Base-by-base conservation (phyloP, 768 basidiomycete genomes). In the Dioszegia hungarica region DNA sequence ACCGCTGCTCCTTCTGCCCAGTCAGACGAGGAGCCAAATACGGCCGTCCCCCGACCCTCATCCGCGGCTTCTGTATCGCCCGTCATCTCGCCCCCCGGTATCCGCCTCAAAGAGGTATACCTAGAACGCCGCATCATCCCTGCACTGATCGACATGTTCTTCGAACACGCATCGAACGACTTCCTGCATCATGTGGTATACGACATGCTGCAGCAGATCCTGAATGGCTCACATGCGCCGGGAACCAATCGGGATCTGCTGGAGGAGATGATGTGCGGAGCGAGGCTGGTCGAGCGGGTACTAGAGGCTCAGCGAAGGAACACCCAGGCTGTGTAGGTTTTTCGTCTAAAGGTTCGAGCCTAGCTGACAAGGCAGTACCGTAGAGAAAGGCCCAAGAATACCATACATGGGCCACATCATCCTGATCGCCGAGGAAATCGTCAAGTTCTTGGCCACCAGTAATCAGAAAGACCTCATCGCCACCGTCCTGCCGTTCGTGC, bases 401-500 rank as follows among this genome's bases (percentile, higher is more conserved):
- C 93, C 92, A 2, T 94, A 90, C 77, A 98, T 98, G 94, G 94
- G 94, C 0, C 93, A 99, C 74, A 82, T 98, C 15, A 89, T 88
- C 12, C 84, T 97, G 63, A 90, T 99, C 65, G 86, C 92, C 0
- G 95, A 97, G 75, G 94, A 98, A 68, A 85, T 95, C 19, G 86
- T 95, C 72, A 51, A 51, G 34, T 38, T 51, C 36, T 9, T 51
- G 31, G 29, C 90, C 19, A 86, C 88, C 50, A 82, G 95, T 33
- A 6, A 6, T 14, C 31, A 33, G 6, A 14, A 33, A 6, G 31
- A 33, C 31, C 31, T 14, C 36, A 11, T 51, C 47, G n/a, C 90
- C 20, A 86, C 88, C 50, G 82, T 95, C 57, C 80, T 82, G 41
- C 79, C 80, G 45, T 85, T 83, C 59, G 86, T 87, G 28, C 88